Percentiles rank a stretch among this genome's conserved stretches.
phyloP scores from a whole-genome alignment of 1,139 yeast genomes.

The Saccharomyces uvarum region DNA sequence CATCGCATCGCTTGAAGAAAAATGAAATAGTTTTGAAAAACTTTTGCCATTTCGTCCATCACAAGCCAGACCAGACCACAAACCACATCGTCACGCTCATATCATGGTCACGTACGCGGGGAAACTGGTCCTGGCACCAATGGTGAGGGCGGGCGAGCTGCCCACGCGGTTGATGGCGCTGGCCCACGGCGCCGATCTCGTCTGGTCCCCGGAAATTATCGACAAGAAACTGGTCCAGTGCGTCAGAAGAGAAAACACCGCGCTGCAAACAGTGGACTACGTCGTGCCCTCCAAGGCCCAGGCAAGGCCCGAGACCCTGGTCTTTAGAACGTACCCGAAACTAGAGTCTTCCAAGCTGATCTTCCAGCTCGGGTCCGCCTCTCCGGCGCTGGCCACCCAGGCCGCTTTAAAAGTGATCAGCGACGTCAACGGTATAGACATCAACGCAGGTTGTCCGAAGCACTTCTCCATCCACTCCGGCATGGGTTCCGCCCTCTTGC shows the following conservation, averaged over 20 bases:
- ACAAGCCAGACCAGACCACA: neutral
- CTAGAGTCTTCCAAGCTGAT: slow-evolving; percentile 58
- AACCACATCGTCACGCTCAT: neutral
- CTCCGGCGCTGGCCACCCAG: slow-evolving; percentile 74
- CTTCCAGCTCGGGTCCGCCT: slow-evolving; percentile 85
- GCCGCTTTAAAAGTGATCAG: slow-evolving; percentile 74
- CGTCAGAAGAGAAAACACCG: slow-evolving; percentile 48
- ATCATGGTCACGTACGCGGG: slow-evolving; percentile 34
- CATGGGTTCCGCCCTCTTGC: slow-evolving; percentile 90
- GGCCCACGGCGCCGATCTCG: slow-evolving; percentile 82
- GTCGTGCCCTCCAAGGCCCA: slow-evolving; percentile 30
- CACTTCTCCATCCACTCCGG: slow-evolving; percentile 85
- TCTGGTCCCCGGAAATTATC: slow-evolving; percentile 91
- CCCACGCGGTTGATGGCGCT: slow-evolving; percentile 79
- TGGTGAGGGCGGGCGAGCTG: slow-evolving; percentile 92
- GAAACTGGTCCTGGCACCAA: slow-evolving; percentile 82
- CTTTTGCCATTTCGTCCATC: neutral
- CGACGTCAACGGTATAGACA: slow-evolving; percentile 89
- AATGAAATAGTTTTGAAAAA: neutral
- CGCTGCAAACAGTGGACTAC: slow-evolving; percentile 55
- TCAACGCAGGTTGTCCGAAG: slow-evolving; percentile 95
- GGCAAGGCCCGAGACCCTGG: slow-evolving; percentile 38
- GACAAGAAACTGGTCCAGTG: slow-evolving; percentile 77
- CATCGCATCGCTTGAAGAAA: neutral
- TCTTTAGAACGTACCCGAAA: slow-evolving; percentile 65